phyloP scores from a whole-genome alignment of 1,284 basidiomycete species.

The Ustilago nuda region DNA sequence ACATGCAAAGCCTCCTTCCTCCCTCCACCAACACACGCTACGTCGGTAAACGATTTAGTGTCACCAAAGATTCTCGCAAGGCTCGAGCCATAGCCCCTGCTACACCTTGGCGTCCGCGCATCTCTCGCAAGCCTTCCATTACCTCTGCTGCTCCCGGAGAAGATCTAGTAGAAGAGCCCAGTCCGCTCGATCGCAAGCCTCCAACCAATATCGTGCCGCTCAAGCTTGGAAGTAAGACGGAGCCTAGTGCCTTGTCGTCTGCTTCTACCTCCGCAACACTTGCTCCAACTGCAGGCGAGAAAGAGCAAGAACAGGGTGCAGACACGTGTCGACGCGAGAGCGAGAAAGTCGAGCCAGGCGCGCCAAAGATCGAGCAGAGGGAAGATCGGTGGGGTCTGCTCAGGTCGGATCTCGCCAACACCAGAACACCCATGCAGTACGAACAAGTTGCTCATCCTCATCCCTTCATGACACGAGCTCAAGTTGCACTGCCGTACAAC shows the following conservation, averaged over 20 bases:
- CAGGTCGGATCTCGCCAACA: conserved; percentile 2
- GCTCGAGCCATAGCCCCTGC: conserved; percentile 19
- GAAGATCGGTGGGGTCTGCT: conserved; percentile 23
- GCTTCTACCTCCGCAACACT: conserved; percentile 35
- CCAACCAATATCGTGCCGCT: conserved; percentile 8
- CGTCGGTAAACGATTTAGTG: conserved; percentile 12
- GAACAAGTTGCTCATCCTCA: conserved; percentile 1
- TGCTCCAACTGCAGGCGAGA: conserved; percentile 13
- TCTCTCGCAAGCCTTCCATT: conserved; percentile 19
- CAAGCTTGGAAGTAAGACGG: conserved; percentile 14
- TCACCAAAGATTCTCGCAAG: conserved; percentile 21
- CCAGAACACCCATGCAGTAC: not conserved
- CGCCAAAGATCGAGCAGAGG: conserved; percentile 20
- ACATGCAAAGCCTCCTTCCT: not conserved
- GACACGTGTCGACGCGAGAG: not conserved
- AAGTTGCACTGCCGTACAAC: not conserved
- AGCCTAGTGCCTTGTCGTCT: conserved; percentile 10
- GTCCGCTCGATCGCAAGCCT: conserved; percentile 36
- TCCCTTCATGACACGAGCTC: not conserved
- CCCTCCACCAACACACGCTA: not conserved
- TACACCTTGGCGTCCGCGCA: conserved; percentile 41
- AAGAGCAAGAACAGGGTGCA: conserved; percentile 6
- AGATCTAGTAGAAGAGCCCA: conserved; percentile 8
- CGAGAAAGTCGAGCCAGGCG: not conserved
- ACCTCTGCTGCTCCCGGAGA: conserved; percentile 5